Conservation (phyloP, 371 early-diverging fungal genomes). For the Nematocida sp. region DNA sequence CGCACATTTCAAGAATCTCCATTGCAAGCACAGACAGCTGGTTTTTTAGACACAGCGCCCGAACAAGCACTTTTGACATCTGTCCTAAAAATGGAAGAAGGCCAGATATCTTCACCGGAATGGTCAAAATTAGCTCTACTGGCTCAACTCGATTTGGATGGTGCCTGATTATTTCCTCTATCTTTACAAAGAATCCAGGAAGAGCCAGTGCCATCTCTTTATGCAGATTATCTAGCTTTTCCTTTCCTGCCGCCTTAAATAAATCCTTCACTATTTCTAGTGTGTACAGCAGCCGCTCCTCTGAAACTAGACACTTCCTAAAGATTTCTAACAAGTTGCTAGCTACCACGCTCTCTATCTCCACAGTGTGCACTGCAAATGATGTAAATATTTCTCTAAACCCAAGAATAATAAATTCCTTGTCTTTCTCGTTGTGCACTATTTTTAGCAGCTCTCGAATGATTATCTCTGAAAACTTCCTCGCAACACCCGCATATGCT, state of each 20-base stretch:
- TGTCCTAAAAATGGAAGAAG: constrained; percentile 85
- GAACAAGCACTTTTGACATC: constrained; percentile 86
- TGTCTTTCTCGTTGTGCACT: constrained; percentile 28
- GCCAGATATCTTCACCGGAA: constrained; percentile 88
- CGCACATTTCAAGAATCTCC: constrained; percentile 88
- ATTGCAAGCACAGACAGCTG: constrained; percentile 87
- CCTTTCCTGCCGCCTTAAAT: constrained; percentile 47
- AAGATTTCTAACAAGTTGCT: constrained; percentile 19
- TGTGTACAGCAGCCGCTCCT: constrained; percentile 37
- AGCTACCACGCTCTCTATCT: constrained; percentile 54
- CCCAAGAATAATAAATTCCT: constrained; percentile 40
- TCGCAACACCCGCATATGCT: constrained; percentile 54
- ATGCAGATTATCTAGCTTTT: constrained; percentile 51
- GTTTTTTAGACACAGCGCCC: constrained; percentile 82
- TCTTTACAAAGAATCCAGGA: constrained; percentile 39
- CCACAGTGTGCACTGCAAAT: constrained; percentile 50
- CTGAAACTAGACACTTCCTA: constrained; percentile 27
- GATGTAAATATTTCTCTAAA: constrained; percentile 53
- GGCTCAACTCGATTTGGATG: constrained; percentile 78
- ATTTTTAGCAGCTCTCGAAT: constrained; percentile 35
- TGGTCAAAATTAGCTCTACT: constrained; percentile 80
- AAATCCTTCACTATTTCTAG: constrained; percentile 53
- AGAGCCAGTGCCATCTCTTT: constrained; percentile 55
- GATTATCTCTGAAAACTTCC: constrained; percentile 38
- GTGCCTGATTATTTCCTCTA: constrained; percentile 32